phyloP scores from a whole-genome alignment of 257 asterid genomes.

The Jacaranda copaia region DNA sequence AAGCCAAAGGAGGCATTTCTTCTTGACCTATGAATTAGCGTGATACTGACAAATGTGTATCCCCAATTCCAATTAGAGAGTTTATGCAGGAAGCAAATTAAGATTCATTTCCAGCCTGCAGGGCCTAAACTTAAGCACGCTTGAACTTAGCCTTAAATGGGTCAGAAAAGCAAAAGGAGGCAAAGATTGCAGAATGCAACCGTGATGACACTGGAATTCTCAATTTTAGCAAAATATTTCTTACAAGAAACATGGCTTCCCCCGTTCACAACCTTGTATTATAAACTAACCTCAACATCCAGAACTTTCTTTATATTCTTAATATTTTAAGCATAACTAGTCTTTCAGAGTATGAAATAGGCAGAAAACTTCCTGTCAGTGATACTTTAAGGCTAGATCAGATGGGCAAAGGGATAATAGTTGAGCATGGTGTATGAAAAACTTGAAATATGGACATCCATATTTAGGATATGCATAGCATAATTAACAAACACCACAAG shows the following conservation, averaged over 20 bases:
- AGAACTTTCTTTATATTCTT: neutral
- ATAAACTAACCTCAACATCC: neutral
- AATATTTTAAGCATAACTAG: constrained; percentile 8
- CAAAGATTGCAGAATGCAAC: neutral
- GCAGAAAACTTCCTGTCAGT: neutral
- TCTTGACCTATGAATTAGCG: constrained; percentile 18
- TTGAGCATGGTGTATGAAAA: constrained; percentile 3
- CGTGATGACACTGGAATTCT: neutral
- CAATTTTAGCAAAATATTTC: constrained; percentile 3
- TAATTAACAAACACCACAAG: neutral
- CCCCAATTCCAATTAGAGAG: neutral
- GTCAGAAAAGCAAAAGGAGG: neutral
- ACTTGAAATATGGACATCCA: neutral
- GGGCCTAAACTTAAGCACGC: neutral
- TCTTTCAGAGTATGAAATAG: constrained; percentile 4
- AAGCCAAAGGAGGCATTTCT: constrained; percentile 1
- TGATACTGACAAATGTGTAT: neutral
- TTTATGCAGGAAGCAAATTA: neutral
- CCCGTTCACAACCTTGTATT: neutral
- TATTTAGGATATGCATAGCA: neutral
- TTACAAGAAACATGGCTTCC: neutral
- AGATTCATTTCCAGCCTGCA: neutral
- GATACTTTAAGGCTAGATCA: neutral
- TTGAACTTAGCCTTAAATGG: neutral
- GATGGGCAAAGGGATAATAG: neutral